Evolutionary conservation across 1,284 basidiomycete genomes (phyloP).

Genomic region (Heliocybe sulcata): DNA sequence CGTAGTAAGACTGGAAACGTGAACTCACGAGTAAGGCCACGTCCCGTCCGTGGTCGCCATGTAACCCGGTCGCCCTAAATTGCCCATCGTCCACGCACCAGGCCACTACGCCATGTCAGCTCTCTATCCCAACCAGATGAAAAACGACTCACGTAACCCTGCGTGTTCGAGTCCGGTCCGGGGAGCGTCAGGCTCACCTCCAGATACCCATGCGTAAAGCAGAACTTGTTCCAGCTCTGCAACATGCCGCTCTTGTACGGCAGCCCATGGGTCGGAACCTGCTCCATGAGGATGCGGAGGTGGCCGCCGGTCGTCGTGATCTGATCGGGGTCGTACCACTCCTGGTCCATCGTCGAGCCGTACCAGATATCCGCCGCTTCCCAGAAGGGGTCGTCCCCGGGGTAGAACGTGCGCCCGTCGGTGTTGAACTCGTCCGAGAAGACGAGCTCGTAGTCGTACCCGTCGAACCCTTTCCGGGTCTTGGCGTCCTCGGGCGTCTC

Average conservation of each 20-base stretch:
- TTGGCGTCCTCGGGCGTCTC: slow-evolving; percentile 56
- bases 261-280: slow-evolving; percentile 52
- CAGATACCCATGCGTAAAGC: slow-evolving; percentile 73
- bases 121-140: neutral
- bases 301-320: slow-evolving; percentile 71
- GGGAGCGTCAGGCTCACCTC: slow-evolving; percentile 40
- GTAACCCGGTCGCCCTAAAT: slow-evolving; percentile 81
- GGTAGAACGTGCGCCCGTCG: slow-evolving; percentile 65
- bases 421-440: slow-evolving; percentile 83
- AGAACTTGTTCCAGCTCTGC: slow-evolving; percentile 82
- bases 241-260: slow-evolving; percentile 65
- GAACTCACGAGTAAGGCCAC: slow-evolving; percentile 54
- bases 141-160: slow-evolving; percentile 26
- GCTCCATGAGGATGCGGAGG: slow-evolving; percentile 69
- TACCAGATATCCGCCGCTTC: slow-evolving; percentile 70
- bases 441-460: slow-evolving; percentile 52
- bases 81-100: slow-evolving; percentile 86
- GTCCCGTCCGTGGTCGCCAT: slow-evolving; percentile 76
- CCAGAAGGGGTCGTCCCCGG: slow-evolving; percentile 70
- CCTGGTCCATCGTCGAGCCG: slow-evolving; percentile 55
- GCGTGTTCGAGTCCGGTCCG: slow-evolving; percentile 25
- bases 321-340: slow-evolving; percentile 78
- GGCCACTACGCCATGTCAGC: slow-evolving; percentile 42
- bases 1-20: neutral
- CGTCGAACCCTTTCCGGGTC: slow-evolving; percentile 60